Evolutionary conservation across 164 flowering plant species (phyloP), one percentile per base, ranked within the genome.

Genomic region (Magnolia kwangsiensis): DNA sequence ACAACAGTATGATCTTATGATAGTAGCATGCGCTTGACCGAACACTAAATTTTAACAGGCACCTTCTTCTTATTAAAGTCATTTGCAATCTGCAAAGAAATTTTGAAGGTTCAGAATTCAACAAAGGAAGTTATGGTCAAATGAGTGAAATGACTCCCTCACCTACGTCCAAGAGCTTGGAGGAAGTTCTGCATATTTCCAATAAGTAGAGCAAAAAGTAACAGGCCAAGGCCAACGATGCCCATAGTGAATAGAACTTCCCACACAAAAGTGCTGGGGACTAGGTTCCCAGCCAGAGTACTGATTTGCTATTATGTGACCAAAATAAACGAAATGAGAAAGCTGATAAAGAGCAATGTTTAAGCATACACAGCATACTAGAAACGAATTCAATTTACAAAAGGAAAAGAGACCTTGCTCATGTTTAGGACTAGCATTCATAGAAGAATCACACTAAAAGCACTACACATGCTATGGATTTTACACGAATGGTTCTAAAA

Each of bases 161-260:
- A 95, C 98, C 97, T 92, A 71, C 87, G 85, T 11, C 93, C 97
- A 77, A 95, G 93, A 83, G 93, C 83, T 79, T 89, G 97, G 63
- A 95, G 92, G 81, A 93, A 93, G 81, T 90, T 95, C 82, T 95
- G 98, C 97, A 95, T 95, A 80, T 95, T 95, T 67, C 97, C 97
- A 76, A 95, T 90, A 27, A 95, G 90, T 71, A 95, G 82, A 72
- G 97, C 95, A 80, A 95, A 95, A 27, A 95, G 92, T 77, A 95
- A 79, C 76, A 95, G 91, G 20, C 98, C 98, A 31, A 90, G 85
- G 58, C 95, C 97, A 63, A 90, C 78, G 19, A 93, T 90, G 27
- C 74, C 89, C 97, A 95, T 95, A 9, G 96, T 93, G 81, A 93
- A 95, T 63, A 93, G 84, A 75, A 93, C 98, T 84, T 95, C 97